Percentiles rank a stretch among this genome's conserved stretches.
Conservation (phyloP, 345 rosid genomes). For the Carallia pectinifolia region DNA sequence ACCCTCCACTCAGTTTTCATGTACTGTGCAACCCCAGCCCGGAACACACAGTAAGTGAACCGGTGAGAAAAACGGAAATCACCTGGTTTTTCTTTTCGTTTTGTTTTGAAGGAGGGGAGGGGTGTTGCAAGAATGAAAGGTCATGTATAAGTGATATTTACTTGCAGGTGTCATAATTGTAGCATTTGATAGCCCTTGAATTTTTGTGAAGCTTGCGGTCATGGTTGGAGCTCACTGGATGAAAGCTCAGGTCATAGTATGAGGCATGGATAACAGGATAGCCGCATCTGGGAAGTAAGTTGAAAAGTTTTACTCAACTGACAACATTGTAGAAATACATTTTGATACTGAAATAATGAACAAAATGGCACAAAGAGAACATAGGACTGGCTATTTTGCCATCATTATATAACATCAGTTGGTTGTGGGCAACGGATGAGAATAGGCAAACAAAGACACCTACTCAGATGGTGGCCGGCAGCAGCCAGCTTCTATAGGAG, state of each 20-base stretch:
- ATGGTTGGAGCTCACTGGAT: slow-evolving; percentile 67
- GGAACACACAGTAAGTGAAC: slow-evolving; percentile 18
- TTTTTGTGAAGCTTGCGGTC: slow-evolving; percentile 89
- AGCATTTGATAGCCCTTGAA: slow-evolving; percentile 62
- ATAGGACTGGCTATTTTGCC: not conserved
- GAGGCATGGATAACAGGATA: slow-evolving; percentile 77
- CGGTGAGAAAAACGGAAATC: slow-evolving; percentile 4
- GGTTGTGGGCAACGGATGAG: not conserved
- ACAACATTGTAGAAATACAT: no score
- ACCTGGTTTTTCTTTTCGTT: not conserved
- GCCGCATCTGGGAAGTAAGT: slow-evolving; percentile 59
- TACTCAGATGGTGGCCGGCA: slow-evolving; percentile 94
- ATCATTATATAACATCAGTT: not conserved
- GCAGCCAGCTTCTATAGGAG: slow-evolving; percentile 92
- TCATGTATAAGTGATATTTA: slow-evolving; percentile 26
- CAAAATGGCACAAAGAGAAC: not conserved
- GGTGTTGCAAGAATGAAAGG: not conserved
- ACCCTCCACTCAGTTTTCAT: slow-evolving; percentile 92
- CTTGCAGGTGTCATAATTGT: slow-evolving; percentile 96
- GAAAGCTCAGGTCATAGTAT: slow-evolving; percentile 83
- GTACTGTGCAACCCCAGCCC: slow-evolving; percentile 98
- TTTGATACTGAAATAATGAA: no score
- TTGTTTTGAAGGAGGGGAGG: no score
- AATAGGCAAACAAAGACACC: slow-evolving; percentile 9
- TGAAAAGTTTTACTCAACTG: not conserved